These are phyloP conservation scores for Cryptococcus sp. DNA, from an alignment of 1,284 basidiomycete species.

Conservation along the genomic window DNA sequence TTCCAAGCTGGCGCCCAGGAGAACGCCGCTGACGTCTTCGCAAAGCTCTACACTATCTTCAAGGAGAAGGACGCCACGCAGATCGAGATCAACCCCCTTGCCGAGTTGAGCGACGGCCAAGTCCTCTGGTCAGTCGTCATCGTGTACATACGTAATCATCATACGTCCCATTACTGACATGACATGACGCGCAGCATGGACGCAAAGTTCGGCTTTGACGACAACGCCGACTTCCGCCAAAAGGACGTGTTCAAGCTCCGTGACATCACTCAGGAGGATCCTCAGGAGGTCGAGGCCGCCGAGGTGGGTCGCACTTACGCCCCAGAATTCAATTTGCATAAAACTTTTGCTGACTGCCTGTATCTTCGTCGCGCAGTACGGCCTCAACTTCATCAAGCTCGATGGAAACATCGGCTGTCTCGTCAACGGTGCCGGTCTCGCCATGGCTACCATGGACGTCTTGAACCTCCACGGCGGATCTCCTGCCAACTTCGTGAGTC, in stretches of 20 bases:
- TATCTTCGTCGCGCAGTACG: conserved; percentile 66
- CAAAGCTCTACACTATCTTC: conserved; percentile 94
- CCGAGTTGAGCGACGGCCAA: conserved; percentile 88
- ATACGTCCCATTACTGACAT: conserved; percentile 3
- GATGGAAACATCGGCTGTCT: conserved; percentile 97
- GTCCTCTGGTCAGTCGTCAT: conserved; percentile 78
- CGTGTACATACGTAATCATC: not conserved
- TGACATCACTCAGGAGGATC: conserved; percentile 92
- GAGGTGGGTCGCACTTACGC: conserved; percentile 27
- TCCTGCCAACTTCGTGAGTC: conserved; percentile 77
- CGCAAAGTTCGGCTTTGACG: conserved; percentile 98
- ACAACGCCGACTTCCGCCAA: conserved; percentile 98
- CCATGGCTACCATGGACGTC: conserved; percentile 99
- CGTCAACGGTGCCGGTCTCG: conserved; percentile 97
- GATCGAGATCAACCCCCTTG: conserved; percentile 99
- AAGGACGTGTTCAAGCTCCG: conserved; percentile 85
- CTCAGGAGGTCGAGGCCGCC: conserved; percentile 90
- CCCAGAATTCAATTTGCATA: too few relatives aligned
- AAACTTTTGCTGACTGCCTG: not conserved
- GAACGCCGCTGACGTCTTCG: conserved; percentile 87
- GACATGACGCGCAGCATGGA: conserved; percentile 76
- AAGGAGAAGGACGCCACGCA: conserved; percentile 99
- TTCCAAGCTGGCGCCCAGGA: conserved; percentile 79
- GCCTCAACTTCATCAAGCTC: conserved; percentile 99
- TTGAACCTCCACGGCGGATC: conserved; percentile 91